A percentile compares a stretch with the other conserved stretches of the same genome.
Evolutionary conservation across 768 basidiomycete genomes (phyloP).

Genomic region (Kondoa subrosea): DNA sequence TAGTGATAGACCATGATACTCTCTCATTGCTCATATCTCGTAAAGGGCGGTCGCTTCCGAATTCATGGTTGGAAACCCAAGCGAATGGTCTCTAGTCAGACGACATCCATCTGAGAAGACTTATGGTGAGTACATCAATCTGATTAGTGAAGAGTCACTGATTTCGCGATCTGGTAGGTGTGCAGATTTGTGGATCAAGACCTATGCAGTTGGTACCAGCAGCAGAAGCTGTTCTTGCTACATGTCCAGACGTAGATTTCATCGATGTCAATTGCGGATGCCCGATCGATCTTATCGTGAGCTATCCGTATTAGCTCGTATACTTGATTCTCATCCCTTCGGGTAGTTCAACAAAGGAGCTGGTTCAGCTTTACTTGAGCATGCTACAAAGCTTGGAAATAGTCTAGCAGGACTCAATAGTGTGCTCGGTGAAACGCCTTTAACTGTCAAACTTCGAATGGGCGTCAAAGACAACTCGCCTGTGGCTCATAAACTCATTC

Average conservation of each 20-base stretch:
- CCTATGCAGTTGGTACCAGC: slow-evolving; percentile 55
- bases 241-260: slow-evolving; percentile 34
- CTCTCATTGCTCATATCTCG: too few species aligned
- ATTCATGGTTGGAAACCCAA: slow-evolving; percentile 68
- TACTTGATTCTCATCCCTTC: too few species aligned
- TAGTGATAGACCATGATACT: too few species aligned
- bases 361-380: slow-evolving; percentile 46
- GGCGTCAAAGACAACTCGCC: slow-evolving; percentile 58
- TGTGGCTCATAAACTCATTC: slow-evolving; percentile 77
- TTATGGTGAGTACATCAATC: slow-evolving; percentile 50
- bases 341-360: slow-evolving; percentile 25
- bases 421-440: slow-evolving; percentile 73
- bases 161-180: slow-evolving; percentile 19
- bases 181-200: slow-evolving; percentile 83
- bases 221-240: slow-evolving; percentile 60
- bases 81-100: slow-evolving; percentile 86
- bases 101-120: slow-evolving; percentile 68
- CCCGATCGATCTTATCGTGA: slow-evolving; percentile 72
- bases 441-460: slow-evolving; percentile 80
- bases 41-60: slow-evolving; percentile 95
- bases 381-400: slow-evolving; percentile 62
- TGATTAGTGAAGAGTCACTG: neutral
- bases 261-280: slow-evolving; percentile 78
- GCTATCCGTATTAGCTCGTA: too few species aligned
- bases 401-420: slow-evolving; percentile 80